Evolutionary conservation across 345 rosid species (phyloP), one percentile per base, ranked within the genome.

Genomic region (Brassica juncea): DNA sequence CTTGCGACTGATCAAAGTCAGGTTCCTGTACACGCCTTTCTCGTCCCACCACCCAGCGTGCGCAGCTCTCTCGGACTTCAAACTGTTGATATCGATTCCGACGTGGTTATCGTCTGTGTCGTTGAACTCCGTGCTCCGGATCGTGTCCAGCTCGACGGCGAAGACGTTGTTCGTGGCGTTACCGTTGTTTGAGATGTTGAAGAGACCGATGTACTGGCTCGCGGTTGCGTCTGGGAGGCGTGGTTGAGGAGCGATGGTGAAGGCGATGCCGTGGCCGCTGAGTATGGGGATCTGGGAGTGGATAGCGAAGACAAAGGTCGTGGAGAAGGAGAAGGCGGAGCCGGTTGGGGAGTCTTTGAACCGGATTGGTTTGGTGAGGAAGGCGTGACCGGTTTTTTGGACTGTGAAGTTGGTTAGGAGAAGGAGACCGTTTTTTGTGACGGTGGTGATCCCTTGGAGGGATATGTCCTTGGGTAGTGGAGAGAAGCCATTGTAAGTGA

Each of bases 231-330:
- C 0, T 5, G 70, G 75, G 23, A 88, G 84, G 54, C 83, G 70
- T 44, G 82, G 65, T 2, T 86, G 74, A 12, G 88, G 64, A 23
- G 99, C 80, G 76, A 92, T 68, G 6, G 90, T 82, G 86, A 94
- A 94, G 54, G 97, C 99, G 31, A 94, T 84, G 47, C 99, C 99
- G 39, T 92, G 97, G 61, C 97, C 97, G 1, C 97, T 93, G 0
- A 91, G 93, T 57, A 54, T 86, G 4, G 87, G 82, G 79, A 89
- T 88, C 84, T 88, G 88, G 1, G 97, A 90, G 71, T 89, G 86
- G 14, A 89, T 84, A 14, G 89, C 87, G 66, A 94, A 84, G 76
- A 86, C 97, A 35, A 94, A 94, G 21, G 89, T 84, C 0, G 97
- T 85, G 8, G 99, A 94, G 82, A 94, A 94, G 42, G 99, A 91